Evolutionary conservation across 257 asterid species (phyloP).

Genomic region (Solanum rostratum): DNA sequence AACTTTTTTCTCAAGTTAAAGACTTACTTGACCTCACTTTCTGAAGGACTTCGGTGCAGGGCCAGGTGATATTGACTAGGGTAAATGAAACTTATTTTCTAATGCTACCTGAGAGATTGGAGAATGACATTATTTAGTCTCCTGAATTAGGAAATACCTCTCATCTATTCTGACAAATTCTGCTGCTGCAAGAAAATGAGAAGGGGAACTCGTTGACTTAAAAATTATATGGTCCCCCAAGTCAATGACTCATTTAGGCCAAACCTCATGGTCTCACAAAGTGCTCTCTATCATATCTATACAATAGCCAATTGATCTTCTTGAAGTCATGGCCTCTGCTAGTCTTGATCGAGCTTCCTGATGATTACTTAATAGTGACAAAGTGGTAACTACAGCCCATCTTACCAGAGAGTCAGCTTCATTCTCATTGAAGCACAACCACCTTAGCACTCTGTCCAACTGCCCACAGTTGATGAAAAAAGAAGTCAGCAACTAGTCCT

Average conservation of each 20-base stretch:
- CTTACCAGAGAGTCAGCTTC: constrained; percentile 27
- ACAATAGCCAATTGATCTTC: constrained; percentile 56
- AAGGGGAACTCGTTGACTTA: background rate
- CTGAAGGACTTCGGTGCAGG: background rate
- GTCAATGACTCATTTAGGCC: background rate
- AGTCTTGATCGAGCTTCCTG: constrained; percentile 26
- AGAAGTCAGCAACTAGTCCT: background rate
- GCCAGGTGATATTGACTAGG: background rate
- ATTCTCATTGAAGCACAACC: constrained; percentile 24
- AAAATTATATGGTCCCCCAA: background rate
- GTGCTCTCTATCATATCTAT: constrained; percentile 40
- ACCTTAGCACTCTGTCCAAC: constrained; percentile 39
- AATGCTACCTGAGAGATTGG: background rate
- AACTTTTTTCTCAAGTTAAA: too few relatives aligned
- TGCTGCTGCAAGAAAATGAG: background rate
- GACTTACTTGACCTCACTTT: too few relatives aligned
- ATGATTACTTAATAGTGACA: constrained; percentile 23
- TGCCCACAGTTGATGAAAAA: constrained; percentile 6
- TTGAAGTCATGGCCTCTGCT: constrained; percentile 52
- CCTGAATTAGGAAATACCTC: background rate
- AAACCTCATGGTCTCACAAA: background rate
- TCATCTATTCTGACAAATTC: background rate
- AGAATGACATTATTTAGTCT: background rate
- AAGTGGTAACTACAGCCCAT: constrained; percentile 31
- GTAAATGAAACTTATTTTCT: background rate